These are phyloP conservation scores for Pseudonitzschia multistriata DNA, from an alignment of 108 stramenopile species.

Conservation along the genomic window DNA sequence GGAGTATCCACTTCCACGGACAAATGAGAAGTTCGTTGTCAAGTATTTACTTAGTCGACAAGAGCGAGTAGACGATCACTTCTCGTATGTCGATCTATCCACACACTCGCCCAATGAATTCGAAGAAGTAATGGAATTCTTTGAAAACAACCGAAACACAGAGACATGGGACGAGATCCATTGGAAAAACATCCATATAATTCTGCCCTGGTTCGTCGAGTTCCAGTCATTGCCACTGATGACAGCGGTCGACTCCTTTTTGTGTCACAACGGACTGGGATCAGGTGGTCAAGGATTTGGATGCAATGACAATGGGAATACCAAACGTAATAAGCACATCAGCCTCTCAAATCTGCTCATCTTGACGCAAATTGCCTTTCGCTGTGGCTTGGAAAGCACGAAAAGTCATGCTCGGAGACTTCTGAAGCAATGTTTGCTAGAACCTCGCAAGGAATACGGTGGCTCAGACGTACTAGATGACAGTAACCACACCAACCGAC, in stretches of 20 bases:
- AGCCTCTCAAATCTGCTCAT: conserved; percentile 17
- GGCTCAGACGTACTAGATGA: not conserved
- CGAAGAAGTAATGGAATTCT: not conserved
- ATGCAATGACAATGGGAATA: not conserved
- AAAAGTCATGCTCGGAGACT: conserved; percentile 11
- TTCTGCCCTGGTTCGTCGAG: conserved; percentile 34
- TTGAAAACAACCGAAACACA: not conserved
- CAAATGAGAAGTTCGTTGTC: not conserved
- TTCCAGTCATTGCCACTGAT: conserved; percentile 4
- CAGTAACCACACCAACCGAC: not conserved
- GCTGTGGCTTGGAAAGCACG: conserved; percentile 15
- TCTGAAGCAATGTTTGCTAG: conserved; percentile 9
- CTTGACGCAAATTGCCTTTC: conserved; percentile 22
- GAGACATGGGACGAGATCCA: not conserved
- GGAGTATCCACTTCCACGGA: not conserved
- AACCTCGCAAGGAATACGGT: conserved; percentile 1
- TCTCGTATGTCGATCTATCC: conserved; percentile 10
- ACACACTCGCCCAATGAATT: conserved; percentile 10
- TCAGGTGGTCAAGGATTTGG: not conserved
- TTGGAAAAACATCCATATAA: conserved; percentile 18
- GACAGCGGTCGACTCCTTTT: conserved; percentile 21
- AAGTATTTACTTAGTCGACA: not conserved
- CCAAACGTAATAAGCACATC: not conserved
- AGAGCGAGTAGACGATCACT: not conserved
- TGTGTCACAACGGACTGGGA: conserved; percentile 10